phyloP scores from a whole-genome alignment of 176 grass and related monocot genomes.

The Ananas comosus region DNA sequence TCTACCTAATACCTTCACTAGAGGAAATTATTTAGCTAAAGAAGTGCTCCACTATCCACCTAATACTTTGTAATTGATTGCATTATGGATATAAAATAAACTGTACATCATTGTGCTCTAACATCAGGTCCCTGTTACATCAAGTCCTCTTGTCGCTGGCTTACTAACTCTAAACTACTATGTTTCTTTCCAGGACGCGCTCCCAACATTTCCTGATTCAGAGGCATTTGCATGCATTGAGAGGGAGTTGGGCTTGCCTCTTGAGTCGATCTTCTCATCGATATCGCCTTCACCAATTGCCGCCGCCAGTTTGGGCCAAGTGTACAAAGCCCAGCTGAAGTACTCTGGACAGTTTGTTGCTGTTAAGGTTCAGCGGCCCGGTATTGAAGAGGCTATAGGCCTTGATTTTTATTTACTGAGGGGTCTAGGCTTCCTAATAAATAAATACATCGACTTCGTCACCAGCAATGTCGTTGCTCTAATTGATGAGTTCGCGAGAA shows the following conservation, averaged over 20 bases:
- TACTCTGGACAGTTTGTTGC: conserved; percentile 59
- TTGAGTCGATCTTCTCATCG: conserved; percentile 64
- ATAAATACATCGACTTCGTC: conserved; percentile 79
- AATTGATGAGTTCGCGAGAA: conserved; percentile 83
- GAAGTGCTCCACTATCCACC: too few relatives aligned
- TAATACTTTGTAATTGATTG: too few relatives aligned
- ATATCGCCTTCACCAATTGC: conserved; percentile 86
- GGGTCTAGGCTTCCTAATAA: conserved; percentile 71
- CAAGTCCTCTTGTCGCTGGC: too few relatives aligned
- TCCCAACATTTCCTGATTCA: conserved; percentile 88
- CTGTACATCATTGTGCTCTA: too few relatives aligned
- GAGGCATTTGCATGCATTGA: conserved; percentile 90
- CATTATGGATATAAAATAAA: too few relatives aligned
- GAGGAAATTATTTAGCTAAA: too few relatives aligned
- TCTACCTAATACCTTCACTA: too few relatives aligned
- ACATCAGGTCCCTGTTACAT: too few relatives aligned
- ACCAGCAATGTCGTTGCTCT: conserved; percentile 77
- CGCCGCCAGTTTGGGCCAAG: conserved; percentile 92
- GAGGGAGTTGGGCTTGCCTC: conserved; percentile 60
- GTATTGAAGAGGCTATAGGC: conserved; percentile 84
- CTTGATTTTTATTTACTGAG: conserved; percentile 86
- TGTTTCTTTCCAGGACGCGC: conserved; percentile 58
- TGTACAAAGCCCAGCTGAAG: conserved; percentile 85
- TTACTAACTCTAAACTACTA: not conserved
- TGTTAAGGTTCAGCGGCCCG: conserved; percentile 85